Conservation (phyloP, 768 basidiomycete species). For the Epithele typhae region DNA sequence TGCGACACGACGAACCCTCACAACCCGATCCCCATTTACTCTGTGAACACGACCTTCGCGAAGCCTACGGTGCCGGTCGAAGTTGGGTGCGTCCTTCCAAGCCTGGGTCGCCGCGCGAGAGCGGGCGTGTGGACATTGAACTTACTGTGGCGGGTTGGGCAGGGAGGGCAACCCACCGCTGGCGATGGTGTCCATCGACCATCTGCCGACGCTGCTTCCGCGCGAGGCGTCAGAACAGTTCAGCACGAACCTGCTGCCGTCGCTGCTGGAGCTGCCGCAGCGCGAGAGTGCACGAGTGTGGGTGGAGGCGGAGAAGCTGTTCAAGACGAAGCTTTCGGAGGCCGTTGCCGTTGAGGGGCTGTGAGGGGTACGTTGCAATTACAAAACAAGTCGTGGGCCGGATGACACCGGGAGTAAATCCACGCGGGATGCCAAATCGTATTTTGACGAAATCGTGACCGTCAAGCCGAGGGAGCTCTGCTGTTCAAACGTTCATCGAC, state of each 20-base stretch:
- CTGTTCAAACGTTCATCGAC: too few relatives aligned
- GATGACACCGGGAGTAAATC: too few relatives aligned
- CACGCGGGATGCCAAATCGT: too few relatives aligned
- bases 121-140: constrained; percentile 9
- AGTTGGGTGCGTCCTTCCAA: constrained; percentile 65
- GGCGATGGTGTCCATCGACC: constrained; percentile 93
- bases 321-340: constrained; percentile 59
- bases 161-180: constrained; percentile 65
- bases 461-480: too few relatives aligned
- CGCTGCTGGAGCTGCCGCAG: constrained; percentile 72
- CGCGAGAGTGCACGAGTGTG: constrained; percentile 71
- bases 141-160: constrained; percentile 13
- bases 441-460: too few relatives aligned
- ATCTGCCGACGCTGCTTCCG: constrained; percentile 91
- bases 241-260: constrained; percentile 80
- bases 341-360: constrained; percentile 34
- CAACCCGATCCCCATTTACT: constrained; percentile 96
- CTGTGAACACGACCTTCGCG: constrained; percentile 88
- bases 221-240: constrained; percentile 98
- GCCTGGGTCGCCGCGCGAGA: too few relatives aligned
- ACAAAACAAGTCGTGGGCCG: not conserved
- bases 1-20: constrained; percentile 99
- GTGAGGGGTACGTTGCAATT: constrained; percentile 5
- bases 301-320: constrained; percentile 84
- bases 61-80: constrained; percentile 87